These are phyloP conservation scores for Moricandia moricandioides DNA, from an alignment of 345 rosid genomes.

Conservation along the genomic window DNA sequence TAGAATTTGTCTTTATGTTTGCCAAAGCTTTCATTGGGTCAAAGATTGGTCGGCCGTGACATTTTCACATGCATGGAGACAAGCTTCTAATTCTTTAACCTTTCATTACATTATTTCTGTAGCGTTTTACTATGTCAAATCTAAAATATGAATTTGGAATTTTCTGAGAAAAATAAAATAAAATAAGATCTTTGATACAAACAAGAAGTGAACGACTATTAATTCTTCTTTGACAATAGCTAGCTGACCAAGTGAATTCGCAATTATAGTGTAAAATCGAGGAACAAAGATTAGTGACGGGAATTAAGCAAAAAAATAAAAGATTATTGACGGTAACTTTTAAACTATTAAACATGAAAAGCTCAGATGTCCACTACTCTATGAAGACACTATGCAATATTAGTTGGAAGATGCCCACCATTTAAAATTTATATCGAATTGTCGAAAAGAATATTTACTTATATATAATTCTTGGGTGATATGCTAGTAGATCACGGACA, in stretches of 20 bases:
- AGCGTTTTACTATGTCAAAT: constrained; percentile 19
- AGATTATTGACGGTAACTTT: background rate
- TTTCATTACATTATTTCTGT: background rate
- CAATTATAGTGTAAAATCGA: constrained; percentile 21
- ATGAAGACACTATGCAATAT: background rate
- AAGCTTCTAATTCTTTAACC: constrained; percentile 10
- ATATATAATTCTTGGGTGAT: background rate
- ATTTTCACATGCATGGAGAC: constrained; percentile 32
- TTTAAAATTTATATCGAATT: background rate
- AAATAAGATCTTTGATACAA: constrained; percentile 1
- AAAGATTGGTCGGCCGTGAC: constrained; percentile 28
- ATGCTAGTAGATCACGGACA: constrained; percentile 16
- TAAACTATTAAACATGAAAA: background rate
- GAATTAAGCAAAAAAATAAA: background rate
- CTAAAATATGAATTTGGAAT: constrained; percentile 19
- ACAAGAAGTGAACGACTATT: constrained; percentile 18
- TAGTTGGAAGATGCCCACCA: background rate
- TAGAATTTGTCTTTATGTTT: constrained; percentile 34
- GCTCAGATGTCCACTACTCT: background rate
- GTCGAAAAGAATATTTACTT: background rate
- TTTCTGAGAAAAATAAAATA: background rate
- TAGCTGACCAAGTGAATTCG: constrained; percentile 21
- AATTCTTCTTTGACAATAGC: constrained; percentile 30
- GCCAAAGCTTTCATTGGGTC: constrained; percentile 29
- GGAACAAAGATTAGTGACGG: background rate